Percentiles rank a stretch among this genome's conserved stretches.
Conservation (phyloP, 2,329 filamentous ascomycete species). For the Ophiostoma ulmi region DNA sequence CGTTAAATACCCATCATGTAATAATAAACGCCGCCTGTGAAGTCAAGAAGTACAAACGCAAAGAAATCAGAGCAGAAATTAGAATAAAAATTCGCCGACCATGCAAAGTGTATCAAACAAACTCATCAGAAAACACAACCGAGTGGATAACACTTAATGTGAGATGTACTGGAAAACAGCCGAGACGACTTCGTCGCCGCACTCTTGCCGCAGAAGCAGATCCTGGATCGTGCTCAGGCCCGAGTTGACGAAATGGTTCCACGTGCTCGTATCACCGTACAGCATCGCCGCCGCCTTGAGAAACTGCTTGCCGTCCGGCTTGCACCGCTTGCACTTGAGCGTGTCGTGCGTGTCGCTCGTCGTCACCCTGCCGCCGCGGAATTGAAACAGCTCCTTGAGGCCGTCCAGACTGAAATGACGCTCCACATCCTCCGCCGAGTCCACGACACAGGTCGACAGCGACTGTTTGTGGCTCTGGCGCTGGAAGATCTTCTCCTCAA, state of each 20-base stretch:
- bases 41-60: constrained; percentile 11
- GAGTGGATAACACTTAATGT: constrained; percentile 42
- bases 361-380: constrained; percentile 62
- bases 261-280: constrained; percentile 97
- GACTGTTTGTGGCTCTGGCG: constrained; percentile 97
- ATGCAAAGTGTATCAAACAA: not conserved
- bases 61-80: not conserved
- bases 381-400: constrained; percentile 89
- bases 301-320: constrained; percentile 76
- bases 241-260: constrained; percentile 93
- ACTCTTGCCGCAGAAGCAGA: constrained; percentile 81
- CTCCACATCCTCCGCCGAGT: constrained; percentile 94
- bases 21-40: not conserved
- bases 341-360: constrained; percentile 94
- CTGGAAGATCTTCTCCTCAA: constrained; percentile 99
- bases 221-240: constrained; percentile 82
- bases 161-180: constrained; percentile 99
- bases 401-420: constrained; percentile 91
- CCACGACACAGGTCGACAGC: constrained; percentile 90
- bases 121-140: not conserved
- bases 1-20: not conserved
- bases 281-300: constrained; percentile 92
- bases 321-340: constrained; percentile 96
- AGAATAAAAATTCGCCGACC: not conserved
- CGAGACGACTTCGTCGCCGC: constrained; percentile 71